Evolutionary conservation across 2,329 filamentous ascomycete genomes (phyloP).

Genomic region (Fonsecaea erecta): DNA sequence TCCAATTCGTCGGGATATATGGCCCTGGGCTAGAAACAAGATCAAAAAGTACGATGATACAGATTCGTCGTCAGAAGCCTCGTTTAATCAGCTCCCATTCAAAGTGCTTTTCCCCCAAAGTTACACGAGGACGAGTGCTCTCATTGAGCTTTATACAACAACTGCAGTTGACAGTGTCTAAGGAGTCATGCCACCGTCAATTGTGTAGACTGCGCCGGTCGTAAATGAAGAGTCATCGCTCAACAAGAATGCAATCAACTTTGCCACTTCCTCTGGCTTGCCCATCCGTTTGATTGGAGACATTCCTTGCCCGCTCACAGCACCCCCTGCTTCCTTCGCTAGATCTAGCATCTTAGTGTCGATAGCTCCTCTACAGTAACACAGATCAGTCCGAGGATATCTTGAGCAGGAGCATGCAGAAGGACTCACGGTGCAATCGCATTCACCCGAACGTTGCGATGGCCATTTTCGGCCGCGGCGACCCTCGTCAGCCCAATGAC

Average conservation of each 20-base stretch:
- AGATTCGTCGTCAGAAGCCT: too few relatives aligned
- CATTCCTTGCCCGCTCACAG: background rate
- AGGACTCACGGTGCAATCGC: slow-evolving; percentile 33
- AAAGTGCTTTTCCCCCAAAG: too few relatives aligned
- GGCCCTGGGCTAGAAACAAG: too few relatives aligned
- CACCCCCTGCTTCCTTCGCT: slow-evolving; percentile 3
- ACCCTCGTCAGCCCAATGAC: slow-evolving; percentile 51
- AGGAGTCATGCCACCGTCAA: slow-evolving; percentile 53
- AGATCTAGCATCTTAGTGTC: slow-evolving; percentile 25
- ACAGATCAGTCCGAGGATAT: too few relatives aligned
- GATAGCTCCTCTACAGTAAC: slow-evolving; percentile 26
- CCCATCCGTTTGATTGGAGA: slow-evolving; percentile 23
- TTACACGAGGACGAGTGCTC: too few relatives aligned
- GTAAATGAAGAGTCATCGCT: slow-evolving; percentile 53
- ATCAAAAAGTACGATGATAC: too few relatives aligned
- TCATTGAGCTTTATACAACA: too few relatives aligned
- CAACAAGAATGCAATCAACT: slow-evolving; percentile 53
- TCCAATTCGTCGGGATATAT: too few relatives aligned
- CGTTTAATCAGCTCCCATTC: too few relatives aligned
- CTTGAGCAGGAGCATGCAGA: too few relatives aligned
- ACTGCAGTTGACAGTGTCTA: too few relatives aligned
- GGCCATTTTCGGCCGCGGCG: slow-evolving; percentile 42
- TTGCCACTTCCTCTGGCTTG: slow-evolving; percentile 43
- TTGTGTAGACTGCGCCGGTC: slow-evolving; percentile 51
- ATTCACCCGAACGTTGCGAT: slow-evolving; percentile 44